A percentile compares a stretch with the other conserved stretches of the same genome.
These are phyloP conservation scores for Naganishia albida DNA, from an alignment of 1,284 basidiomycete species.

Conservation along the genomic window DNA sequence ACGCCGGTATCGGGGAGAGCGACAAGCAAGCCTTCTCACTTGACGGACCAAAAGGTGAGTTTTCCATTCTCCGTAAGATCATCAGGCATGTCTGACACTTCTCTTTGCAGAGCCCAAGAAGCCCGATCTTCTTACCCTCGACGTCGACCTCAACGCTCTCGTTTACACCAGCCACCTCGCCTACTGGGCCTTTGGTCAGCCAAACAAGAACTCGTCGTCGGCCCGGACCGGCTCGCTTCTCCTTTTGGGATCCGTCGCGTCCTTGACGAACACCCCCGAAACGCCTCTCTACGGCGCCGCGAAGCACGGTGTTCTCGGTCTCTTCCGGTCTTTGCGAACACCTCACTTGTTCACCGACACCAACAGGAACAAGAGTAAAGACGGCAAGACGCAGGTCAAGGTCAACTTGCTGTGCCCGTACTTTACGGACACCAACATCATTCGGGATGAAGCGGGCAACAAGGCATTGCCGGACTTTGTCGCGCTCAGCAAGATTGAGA, in stretches of 20 bases:
- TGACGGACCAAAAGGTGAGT: conserved; percentile 18
- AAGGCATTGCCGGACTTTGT: conserved; percentile 8
- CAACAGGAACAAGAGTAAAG: conserved; percentile 27
- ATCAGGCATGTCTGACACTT: neutral
- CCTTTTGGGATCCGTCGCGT: conserved; percentile 33
- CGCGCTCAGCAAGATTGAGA: conserved; percentile 28
- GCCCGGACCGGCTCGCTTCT: conserved; percentile 31
- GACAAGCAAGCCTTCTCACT: conserved; percentile 26
- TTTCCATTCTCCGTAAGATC: neutral
- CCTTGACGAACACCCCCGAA: conserved; percentile 27
- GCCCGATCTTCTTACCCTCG: conserved; percentile 31
- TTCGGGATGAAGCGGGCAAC: conserved; percentile 24
- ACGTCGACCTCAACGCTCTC: conserved; percentile 32
- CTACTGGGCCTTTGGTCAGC: conserved; percentile 32
- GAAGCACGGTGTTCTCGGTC: conserved; percentile 34
- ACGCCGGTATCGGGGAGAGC: conserved; percentile 32
- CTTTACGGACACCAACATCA: conserved; percentile 31
- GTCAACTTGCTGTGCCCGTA: conserved; percentile 33
- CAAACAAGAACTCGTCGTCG: conserved; percentile 8
- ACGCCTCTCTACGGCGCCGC: conserved; percentile 32
- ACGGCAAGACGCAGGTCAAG: conserved; percentile 28
- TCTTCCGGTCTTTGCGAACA: conserved; percentile 32
- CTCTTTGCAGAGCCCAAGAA: conserved; percentile 24
- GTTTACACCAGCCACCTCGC: conserved; percentile 33
- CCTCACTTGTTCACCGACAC: conserved; percentile 20